A percentile compares a stretch with the other conserved stretches of the same genome.
phyloP scores from a whole-genome alignment of 768 basidiomycete genomes.

The Boletus barrowsii region DNA sequence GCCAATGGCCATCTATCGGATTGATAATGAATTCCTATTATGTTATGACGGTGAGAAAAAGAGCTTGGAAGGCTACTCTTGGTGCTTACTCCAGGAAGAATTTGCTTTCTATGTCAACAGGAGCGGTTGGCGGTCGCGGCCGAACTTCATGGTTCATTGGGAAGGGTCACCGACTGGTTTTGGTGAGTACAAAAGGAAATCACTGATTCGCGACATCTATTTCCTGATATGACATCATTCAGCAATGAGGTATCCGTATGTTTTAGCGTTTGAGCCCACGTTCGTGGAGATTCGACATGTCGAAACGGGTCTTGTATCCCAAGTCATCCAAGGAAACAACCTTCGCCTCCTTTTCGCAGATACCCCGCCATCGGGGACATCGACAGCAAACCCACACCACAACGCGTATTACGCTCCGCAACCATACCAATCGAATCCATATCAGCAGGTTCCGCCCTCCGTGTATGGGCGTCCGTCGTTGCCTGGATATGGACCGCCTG shows the following conservation, averaged over 20 bases:
- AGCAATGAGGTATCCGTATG: conserved; percentile 97
- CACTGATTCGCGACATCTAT: neutral
- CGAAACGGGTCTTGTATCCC: conserved; percentile 85
- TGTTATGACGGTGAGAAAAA: conserved; percentile 88
- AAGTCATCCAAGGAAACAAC: conserved; percentile 93
- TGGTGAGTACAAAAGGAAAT: conserved; percentile 53
- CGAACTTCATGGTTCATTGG: conserved; percentile 95
- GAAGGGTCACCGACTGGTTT: conserved; percentile 93
- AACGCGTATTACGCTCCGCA: conserved; percentile 34
- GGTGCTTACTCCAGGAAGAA: conserved; percentile 48
- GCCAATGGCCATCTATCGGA: conserved; percentile 95
- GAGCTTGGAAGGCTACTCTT: neutral
- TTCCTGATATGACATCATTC: conserved; percentile 11
- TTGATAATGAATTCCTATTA: conserved; percentile 93
- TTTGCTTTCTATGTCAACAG: conserved; percentile 99
- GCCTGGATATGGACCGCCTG: conserved; percentile 26
- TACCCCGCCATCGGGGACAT: conserved; percentile 82
- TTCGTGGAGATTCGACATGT: conserved; percentile 98
- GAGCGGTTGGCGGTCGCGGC: conserved; percentile 87
- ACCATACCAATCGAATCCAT: conserved; percentile 31
- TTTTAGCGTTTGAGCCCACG: conserved; percentile 92
- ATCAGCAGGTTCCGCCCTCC: conserved; percentile 29
- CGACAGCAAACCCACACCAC: conserved; percentile 42
- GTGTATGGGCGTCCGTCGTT: conserved; percentile 26
- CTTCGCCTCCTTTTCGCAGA: conserved; percentile 91